Conservation (phyloP, 2,329 filamentous ascomycete genomes). For the Aureobasidium uvarum region DNA sequence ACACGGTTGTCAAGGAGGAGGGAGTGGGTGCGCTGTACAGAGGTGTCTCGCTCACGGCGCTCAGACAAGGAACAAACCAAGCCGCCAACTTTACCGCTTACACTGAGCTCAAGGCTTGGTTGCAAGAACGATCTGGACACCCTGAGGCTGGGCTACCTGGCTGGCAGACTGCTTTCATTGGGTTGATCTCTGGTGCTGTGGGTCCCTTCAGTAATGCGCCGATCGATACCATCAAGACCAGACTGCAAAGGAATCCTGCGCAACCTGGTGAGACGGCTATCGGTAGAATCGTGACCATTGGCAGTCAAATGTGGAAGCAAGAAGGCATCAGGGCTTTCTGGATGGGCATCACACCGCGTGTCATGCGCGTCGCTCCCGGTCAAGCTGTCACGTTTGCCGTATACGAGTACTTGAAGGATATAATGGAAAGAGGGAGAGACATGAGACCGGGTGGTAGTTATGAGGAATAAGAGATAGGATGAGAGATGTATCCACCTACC, state of each 20-base stretch:
- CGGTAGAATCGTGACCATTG: constrained; percentile 73
- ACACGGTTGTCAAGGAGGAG: constrained; percentile 90
- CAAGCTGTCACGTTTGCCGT: constrained; percentile 74
- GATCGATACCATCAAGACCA: constrained; percentile 98
- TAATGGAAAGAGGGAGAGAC: constrained; percentile 50
- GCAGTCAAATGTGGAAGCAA: constrained; percentile 65
- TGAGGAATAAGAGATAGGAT: constrained; percentile 47
- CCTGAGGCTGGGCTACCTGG: constrained; percentile 68
- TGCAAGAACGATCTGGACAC: constrained; percentile 71
- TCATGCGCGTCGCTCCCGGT: constrained; percentile 95
- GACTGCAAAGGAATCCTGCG: constrained; percentile 85
- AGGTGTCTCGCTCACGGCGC: constrained; percentile 86
- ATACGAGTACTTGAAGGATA: constrained; percentile 53
- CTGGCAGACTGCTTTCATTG: constrained; percentile 89
- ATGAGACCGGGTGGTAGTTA: constrained; percentile 49
- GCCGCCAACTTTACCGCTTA: constrained; percentile 99
- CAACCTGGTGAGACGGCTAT: constrained; percentile 74
- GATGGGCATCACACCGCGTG: constrained; percentile 96
- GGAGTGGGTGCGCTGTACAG: constrained; percentile 85
- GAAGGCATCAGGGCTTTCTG: constrained; percentile 95
- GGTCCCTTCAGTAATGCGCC: constrained; percentile 95
- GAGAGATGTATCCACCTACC: background rate
- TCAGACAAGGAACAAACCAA: constrained; percentile 95
- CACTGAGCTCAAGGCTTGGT: constrained; percentile 79
- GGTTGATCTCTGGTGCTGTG: constrained; percentile 88